Conservation (phyloP, 176 grass and related monocot genomes). For the barley (Hordeum vulgare) region MorexV3_pseudomolecules_assembly NC_058522.1:438664837-438665336, state of each 20-base stretch:
- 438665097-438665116: no score
- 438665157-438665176: no score
- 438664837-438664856: not conserved
- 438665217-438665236: no score
- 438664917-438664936: not conserved
- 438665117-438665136: no score
- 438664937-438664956: not conserved
- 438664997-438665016: conserved; percentile 39
- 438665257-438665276: not conserved
- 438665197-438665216: no score
- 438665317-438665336: not conserved
- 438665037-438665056: not conserved
- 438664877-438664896: not conserved
- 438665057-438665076: not conserved
- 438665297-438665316: not conserved
- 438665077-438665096: not conserved
- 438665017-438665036: conserved; percentile 39
- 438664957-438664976: not conserved
- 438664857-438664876: not conserved
- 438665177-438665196: no score
- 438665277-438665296: not conserved
- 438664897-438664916: not conserved
- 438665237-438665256: not conserved
- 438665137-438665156: no score
- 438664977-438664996: conserved; percentile 34